phyloP scores from a whole-genome alignment of 345 rosid genomes.

The Arabidopsis arenosa region DNA sequence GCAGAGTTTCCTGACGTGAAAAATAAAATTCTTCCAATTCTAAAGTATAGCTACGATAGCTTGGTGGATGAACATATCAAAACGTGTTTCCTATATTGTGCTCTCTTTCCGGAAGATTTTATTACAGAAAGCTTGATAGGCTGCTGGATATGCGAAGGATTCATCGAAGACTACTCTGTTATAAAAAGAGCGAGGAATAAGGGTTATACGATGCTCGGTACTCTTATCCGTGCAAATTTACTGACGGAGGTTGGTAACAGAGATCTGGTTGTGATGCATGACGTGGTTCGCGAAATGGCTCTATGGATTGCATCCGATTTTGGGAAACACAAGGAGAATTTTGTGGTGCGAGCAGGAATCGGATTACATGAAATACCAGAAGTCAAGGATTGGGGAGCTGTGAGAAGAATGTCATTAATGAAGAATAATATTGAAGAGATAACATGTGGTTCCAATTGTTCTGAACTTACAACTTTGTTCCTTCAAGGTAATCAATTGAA shows the following conservation, averaged over 20 bases:
- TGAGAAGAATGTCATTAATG: slow-evolving; percentile 39
- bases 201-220: not conserved
- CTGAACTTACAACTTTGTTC: slow-evolving; percentile 32
- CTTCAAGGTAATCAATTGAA: not conserved
- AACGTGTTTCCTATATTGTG: not conserved
- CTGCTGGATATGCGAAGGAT: not conserved
- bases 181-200: not conserved
- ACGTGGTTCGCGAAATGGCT: not conserved
- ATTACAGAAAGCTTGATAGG: not conserved
- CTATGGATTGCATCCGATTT: not conserved
- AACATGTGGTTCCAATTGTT: slow-evolving; percentile 15
- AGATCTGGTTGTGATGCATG: not conserved
- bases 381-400: slow-evolving; percentile 11
- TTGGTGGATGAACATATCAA: not conserved
- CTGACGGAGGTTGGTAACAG: not conserved
- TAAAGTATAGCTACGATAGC: not conserved
- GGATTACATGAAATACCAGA: not conserved
- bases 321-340: not conserved
- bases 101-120: not conserved
- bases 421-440: slow-evolving; percentile 27
- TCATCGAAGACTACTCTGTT: not conserved
- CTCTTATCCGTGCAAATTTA: not conserved
- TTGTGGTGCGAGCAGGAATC: not conserved
- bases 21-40: slow-evolving; percentile 3
- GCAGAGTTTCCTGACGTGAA: not conserved